Evolutionary conservation across 2,329 filamentous ascomycete species (phyloP), one percentile per base, ranked within the genome.

Genomic region (Ceratocystis ficicola): DNA sequence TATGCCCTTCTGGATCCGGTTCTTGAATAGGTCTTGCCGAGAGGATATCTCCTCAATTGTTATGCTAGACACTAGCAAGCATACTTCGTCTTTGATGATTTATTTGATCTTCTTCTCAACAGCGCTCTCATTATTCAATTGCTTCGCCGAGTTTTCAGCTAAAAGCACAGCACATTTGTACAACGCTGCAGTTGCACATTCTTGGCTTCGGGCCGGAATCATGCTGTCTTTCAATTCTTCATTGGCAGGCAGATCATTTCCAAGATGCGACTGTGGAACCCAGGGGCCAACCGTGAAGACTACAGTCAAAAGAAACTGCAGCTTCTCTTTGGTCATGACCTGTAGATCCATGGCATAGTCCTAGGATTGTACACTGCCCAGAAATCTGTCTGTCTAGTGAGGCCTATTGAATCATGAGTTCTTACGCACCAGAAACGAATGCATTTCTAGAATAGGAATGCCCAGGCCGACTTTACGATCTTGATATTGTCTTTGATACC

Each of bases 1-100:
- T 66, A 93, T 89, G 73, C 89, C 88, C 69, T 80, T 79, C 75
- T 86, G 87, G 70, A 89, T 87, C 70, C 87, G 85, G 70, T 81
- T 82, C 78, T 93, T 90, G 79, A 91, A 91, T 55, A 87, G 78
- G 70, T 89, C 86, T 44, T 25, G 2, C 75, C 89, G 86, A 68
- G 85, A 87, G 75, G 92, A 92, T 67, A 95, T 88, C 75, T 94
- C 89, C 73, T 93, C 89, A 88, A 94, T 93, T n/a, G 89, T 92
- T 88, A 95, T 93, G 70, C 84, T 86, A 0, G 86, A 89, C 52
- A 95, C 88, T 64, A 95, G 84, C 5, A 90, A 87, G 67, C 90
- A 83, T 0, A 88, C 92, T 75, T 95, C 90, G 68, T 90, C 90
- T 74, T 95, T 89, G 70, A 95, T 94, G 74, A 95, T 91, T 68